phyloP scores from a whole-genome alignment of 208 protist genomes.

The Crithidia fasciculata region DNA sequence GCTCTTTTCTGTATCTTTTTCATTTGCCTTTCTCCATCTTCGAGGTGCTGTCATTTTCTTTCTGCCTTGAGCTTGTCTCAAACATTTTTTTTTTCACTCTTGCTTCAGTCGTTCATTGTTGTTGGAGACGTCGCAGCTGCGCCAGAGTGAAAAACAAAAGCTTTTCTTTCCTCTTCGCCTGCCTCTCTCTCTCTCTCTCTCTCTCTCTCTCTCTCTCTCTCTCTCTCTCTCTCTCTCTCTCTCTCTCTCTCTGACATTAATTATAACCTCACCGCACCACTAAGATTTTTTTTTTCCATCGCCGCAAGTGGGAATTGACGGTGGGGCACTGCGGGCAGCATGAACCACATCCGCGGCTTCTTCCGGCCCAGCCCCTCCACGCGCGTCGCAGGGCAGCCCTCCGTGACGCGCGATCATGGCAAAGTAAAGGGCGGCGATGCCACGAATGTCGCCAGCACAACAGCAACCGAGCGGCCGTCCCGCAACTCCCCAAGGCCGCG shows the following conservation, averaged over 20 bases:
- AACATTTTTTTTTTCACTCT: too few relatives aligned
- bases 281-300: neutral
- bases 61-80: neutral
- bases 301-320: too few relatives aligned
- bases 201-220: too few relatives aligned
- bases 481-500: conserved; percentile 5
- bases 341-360: conserved; percentile 23
- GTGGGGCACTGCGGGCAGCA: neutral
- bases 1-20: neutral
- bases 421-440: neutral
- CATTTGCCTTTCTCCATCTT: neutral
- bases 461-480: neutral
- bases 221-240: neutral
- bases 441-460: neutral
- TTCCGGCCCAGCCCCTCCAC: conserved; percentile 4
- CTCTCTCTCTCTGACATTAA: neutral
- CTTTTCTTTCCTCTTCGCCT: too few relatives aligned
- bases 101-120: too few relatives aligned
- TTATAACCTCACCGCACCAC: neutral
- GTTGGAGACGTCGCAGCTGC: too few relatives aligned
- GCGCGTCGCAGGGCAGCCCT: neutral
- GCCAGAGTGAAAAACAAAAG: too few relatives aligned
- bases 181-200: neutral
- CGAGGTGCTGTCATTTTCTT: too few relatives aligned
- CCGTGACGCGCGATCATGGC: neutral